phyloP scores from a whole-genome alignment of 2,329 filamentous ascomycete species.

The Chaetomiaceae sp. region DNA sequence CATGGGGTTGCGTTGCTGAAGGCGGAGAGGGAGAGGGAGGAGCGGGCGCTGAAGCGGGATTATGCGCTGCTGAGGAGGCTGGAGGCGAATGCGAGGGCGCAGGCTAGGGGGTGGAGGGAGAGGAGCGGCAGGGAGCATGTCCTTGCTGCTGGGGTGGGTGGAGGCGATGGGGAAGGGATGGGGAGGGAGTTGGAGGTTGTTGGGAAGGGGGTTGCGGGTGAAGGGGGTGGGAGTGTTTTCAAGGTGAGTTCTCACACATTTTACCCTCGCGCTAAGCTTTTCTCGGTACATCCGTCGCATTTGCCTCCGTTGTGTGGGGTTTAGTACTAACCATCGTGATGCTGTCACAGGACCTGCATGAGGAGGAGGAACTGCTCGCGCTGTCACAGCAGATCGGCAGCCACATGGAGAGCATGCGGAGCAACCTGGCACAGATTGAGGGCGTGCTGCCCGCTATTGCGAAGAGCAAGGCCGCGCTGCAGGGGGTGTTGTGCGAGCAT shows the following conservation, averaged over 20 bases:
- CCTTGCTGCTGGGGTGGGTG: slow-evolving; percentile 37
- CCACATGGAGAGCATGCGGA: slow-evolving; percentile 51
- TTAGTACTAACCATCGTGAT: not conserved
- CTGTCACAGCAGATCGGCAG: slow-evolving; percentile 44
- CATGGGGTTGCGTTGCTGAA: slow-evolving; percentile 57
- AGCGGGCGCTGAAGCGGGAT: slow-evolving; percentile 50
- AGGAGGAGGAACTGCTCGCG: slow-evolving; percentile 41
- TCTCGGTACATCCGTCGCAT: not conserved
- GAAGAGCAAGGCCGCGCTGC: slow-evolving; percentile 43
- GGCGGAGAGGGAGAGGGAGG: slow-evolving; percentile 51
- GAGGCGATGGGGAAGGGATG: not conserved
- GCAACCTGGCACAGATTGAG: slow-evolving; percentile 49
- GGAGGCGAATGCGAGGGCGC: slow-evolving; percentile 50
- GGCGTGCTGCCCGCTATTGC: slow-evolving; percentile 44
- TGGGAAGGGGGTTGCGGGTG: slow-evolving; percentile 1
- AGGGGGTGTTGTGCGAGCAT: slow-evolving; percentile 41
- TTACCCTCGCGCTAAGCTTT: not conserved
- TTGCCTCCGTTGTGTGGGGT: not conserved
- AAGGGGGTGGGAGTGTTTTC: slow-evolving; percentile 25
- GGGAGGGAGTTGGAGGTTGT: slow-evolving; percentile 12
- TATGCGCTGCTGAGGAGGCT: slow-evolving; percentile 45
- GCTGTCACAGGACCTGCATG: slow-evolving; percentile 30
- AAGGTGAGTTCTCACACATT: slow-evolving; percentile 26
- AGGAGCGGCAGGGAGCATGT: slow-evolving; percentile 42
- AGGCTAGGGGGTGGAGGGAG: slow-evolving; percentile 46